Conservation (phyloP, 2,329 filamentous ascomycete species). For the Aspergillus uvarum region DNA sequence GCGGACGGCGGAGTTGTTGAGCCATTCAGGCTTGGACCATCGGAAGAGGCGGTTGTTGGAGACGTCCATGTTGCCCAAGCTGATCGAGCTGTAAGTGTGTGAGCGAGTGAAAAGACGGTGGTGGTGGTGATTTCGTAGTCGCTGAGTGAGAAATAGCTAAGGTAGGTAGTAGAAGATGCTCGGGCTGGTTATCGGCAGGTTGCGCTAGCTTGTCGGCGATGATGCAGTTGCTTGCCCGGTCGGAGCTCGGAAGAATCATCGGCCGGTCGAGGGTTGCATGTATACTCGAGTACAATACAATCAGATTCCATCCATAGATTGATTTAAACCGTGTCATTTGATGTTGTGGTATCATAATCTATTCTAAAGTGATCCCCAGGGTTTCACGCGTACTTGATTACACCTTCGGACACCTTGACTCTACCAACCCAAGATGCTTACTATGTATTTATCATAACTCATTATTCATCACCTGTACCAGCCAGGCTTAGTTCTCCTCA, state of each 20-base stretch:
- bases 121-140: background rate
- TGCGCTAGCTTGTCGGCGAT: conserved; percentile 14
- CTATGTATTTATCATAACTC: conserved; percentile 25
- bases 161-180: background rate
- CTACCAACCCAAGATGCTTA: too few relatives aligned
- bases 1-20: conserved; percentile 63
- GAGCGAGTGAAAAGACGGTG: background rate
- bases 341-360: background rate
- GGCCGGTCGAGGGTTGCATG: conserved; percentile 10
- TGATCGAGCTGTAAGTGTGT: background rate
- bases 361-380: too few relatives aligned
- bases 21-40: conserved; percentile 65
- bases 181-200: conserved; percentile 5
- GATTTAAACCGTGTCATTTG: background rate
- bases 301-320: too few relatives aligned
- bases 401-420: too few relatives aligned
- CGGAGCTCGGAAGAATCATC: conserved; percentile 23
- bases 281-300: background rate
- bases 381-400: too few relatives aligned
- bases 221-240: conserved; percentile 16
- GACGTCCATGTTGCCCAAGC: conserved; percentile 35
- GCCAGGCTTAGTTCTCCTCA: conserved; percentile 32
- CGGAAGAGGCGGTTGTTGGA: conserved; percentile 62
- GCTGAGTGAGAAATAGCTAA: background rate
- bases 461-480: conserved; percentile 22